Evolutionary conservation across 176 grass and related monocot genomes (phyloP), one percentile per base, ranked within the genome.

Genomic region (Cenchrus purpureus): DNA sequence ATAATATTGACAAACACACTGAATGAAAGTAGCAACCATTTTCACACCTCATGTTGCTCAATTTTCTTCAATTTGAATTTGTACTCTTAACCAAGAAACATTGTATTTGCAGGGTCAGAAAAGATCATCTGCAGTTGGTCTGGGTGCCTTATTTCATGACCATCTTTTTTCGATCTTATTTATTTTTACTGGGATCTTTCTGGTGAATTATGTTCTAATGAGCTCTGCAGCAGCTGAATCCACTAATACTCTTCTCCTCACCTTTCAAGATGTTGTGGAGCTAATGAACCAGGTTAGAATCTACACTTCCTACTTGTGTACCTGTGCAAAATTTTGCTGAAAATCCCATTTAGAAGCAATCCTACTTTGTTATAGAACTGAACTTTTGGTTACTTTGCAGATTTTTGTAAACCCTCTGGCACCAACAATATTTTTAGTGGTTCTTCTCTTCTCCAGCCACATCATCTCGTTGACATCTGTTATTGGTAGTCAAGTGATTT

Each of bases 361-460:
- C 71, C 32, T 68, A 42, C 42, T 60, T 12, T 12, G 17, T n/a
- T 82, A 60, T 76, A 58, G 17, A 60, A 61, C 63, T 69, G 53
- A 60, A 82, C 10, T 45, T 68, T 60, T 42, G 79, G 37, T 45
- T 74, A 25, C 48, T 58, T 83, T 84, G 87, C 94, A 99, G 97
- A 94, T 99, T 79, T 97, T 96, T 84, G 73, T 85, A 70, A 95
- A 88, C 82, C 93, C 90, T 69, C 83, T 95, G 80, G 91, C 94
- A 66, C 88, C 97, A 40, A 60, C 91, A 17, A 86, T 94, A 65
- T 94, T 94, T 89, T 85, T 99, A 80, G 87, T 91, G 83, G 91
- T 99, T 74, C 94, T 99, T 78, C 84, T 99, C 54, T 95, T 94
- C 67, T 96, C 97, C 25, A 94, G 97, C 82, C 97, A 99, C 67